Conservation (phyloP, 169 alveolate genomes). For the Condylostoma magnum region DNA sequence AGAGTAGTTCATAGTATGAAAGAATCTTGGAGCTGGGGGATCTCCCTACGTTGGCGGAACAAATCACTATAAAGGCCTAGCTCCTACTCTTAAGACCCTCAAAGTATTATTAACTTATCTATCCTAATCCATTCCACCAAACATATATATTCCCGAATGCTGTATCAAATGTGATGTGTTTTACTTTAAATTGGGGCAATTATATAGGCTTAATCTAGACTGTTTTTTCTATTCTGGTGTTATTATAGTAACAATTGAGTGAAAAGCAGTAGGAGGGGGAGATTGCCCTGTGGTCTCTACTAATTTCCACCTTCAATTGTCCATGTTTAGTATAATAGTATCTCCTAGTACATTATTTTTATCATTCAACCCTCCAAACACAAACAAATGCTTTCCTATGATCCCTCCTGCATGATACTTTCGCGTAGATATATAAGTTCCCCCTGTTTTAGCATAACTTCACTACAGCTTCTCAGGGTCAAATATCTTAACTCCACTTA, state of each 20-base stretch:
- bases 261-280: conserved; percentile 5
- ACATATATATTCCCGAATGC: conserved; percentile 22
- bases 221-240: background rate
- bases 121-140: conserved; percentile 24
- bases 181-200: background rate
- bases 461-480: background rate
- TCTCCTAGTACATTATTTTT: conserved; percentile 21
- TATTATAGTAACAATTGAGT: background rate
- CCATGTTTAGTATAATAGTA: conserved; percentile 6
- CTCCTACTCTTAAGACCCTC: conserved; percentile 7
- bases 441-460: conserved; percentile 14
- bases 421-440: conserved; percentile 20
- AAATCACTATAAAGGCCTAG: conserved; percentile 12
- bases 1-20: conserved; percentile 7
- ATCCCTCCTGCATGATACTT: conserved; percentile 18
- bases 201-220: background rate
- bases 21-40: conserved; percentile 15
- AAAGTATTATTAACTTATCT: conserved; percentile 3
- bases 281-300: background rate
- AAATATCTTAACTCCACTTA: conserved; percentile 19
- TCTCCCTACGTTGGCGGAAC: background rate
- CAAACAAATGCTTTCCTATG: conserved; percentile 25
- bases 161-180: background rate
- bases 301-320: background rate
- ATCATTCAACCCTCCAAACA: conserved; percentile 25